Evolutionary conservation across 2,329 filamentous ascomycete species (phyloP).

Genomic region (Beauveria rudraprayagi): DNA sequence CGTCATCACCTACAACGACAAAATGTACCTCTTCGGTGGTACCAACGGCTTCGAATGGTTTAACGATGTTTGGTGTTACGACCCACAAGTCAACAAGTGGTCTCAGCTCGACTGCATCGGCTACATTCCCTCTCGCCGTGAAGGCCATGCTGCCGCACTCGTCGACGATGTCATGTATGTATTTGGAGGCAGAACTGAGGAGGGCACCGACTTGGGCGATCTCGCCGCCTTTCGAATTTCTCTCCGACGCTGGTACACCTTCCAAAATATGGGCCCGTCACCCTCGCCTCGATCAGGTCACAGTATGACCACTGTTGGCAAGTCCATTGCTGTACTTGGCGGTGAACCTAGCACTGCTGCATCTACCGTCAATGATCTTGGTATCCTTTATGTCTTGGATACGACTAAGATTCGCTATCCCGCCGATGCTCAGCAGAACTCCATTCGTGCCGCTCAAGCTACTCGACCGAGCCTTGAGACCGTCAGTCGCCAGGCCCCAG

Average conservation of each 20-base stretch:
- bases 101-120: conserved; percentile 89
- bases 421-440: conserved; percentile 52
- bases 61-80: conserved; percentile 97
- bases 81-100: conserved; percentile 77
- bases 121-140: conserved; percentile 87
- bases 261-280: conserved; percentile 98
- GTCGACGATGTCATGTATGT: conserved; percentile 99
- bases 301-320: conserved; percentile 93
- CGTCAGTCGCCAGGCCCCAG: conserved; percentile 6
- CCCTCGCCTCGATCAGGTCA: conserved; percentile 91
- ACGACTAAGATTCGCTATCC: conserved; percentile 96
- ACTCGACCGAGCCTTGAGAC: conserved; percentile 18
- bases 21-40: conserved; percentile 92
- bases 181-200: conserved; percentile 91
- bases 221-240: conserved; percentile 70
- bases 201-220: conserved; percentile 86
- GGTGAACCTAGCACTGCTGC: conserved; percentile 89
- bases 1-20: conserved; percentile 85
- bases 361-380: conserved; percentile 73
- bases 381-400: conserved; percentile 84
- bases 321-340: conserved; percentile 84
- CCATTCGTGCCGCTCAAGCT: conserved; percentile 12
- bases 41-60: conserved; percentile 97
- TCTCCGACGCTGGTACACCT: conserved; percentile 93
- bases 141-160: conserved; percentile 87